These are phyloP conservation scores for Vitis amurensis DNA, from an alignment of 164 flowering plant genomes.

Conservation along the genomic window DNA sequence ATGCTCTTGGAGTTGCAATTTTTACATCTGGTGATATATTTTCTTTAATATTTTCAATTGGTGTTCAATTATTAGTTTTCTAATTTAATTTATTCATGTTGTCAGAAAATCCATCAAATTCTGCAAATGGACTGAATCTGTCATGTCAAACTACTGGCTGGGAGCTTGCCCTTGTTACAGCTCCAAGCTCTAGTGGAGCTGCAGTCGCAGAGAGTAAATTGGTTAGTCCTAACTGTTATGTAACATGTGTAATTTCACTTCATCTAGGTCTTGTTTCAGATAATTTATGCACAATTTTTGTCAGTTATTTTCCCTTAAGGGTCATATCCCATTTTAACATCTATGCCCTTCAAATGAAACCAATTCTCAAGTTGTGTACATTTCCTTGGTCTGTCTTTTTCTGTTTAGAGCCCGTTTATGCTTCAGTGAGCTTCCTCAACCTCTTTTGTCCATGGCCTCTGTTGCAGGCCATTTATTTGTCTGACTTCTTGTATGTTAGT, in stretches of 20 bases:
- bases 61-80: background rate
- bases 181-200: constrained; percentile 19
- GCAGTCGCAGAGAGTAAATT: constrained; percentile 20
- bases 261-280: background rate
- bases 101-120: constrained; percentile 13
- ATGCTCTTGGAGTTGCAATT: background rate
- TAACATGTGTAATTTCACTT: background rate
- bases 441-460: background rate
- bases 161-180: constrained; percentile 31
- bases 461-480: background rate
- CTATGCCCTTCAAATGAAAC: background rate
- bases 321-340: background rate
- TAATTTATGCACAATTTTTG: background rate
- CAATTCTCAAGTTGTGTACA: background rate
- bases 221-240: constrained; percentile 15
- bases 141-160: constrained; percentile 25
- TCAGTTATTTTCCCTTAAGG: background rate
- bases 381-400: background rate
- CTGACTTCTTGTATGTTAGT: background rate
- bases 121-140: constrained; percentile 12
- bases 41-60: background rate
- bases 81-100: background rate
- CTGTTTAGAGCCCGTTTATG: background rate
- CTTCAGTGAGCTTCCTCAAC: background rate
- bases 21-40: background rate